These are phyloP conservation scores for Podospora sp. DNA, from an alignment of 495 filamentous ascomycete species.

Conservation along the genomic window DNA sequence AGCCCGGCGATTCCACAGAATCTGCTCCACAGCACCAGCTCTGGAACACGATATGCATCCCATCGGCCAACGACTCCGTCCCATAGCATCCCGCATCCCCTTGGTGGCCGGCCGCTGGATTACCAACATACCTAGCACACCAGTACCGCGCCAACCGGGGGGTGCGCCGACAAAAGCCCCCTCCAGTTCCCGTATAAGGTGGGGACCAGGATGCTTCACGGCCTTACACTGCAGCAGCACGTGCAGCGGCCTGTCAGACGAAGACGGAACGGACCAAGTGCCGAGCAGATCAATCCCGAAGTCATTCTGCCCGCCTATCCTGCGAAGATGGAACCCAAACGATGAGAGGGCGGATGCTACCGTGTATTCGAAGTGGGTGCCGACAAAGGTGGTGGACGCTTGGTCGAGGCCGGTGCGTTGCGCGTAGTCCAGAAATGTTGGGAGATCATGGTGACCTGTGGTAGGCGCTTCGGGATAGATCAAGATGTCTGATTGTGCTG, in stretches of 20 bases:
- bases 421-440: slow-evolving; percentile 74
- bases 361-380: slow-evolving; percentile 74
- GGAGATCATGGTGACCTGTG: slow-evolving; percentile 64
- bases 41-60: slow-evolving; percentile 55
- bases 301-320: slow-evolving; percentile 75
- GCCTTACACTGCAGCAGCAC: slow-evolving; percentile 86
- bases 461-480: slow-evolving; percentile 49
- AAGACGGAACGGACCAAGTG: slow-evolving; percentile 67
- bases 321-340: slow-evolving; percentile 67
- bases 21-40: slow-evolving; percentile 58
- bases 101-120: slow-evolving; percentile 51
- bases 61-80: slow-evolving; percentile 66
- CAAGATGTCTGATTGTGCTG: slow-evolving; percentile 23
- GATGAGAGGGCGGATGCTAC: slow-evolving; percentile 61
- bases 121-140: slow-evolving; percentile 66
- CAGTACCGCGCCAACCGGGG: slow-evolving; percentile 61
- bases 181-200: slow-evolving; percentile 79
- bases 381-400: slow-evolving; percentile 58
- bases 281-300: slow-evolving; percentile 84
- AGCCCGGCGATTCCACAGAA: slow-evolving; percentile 70
- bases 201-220: slow-evolving; percentile 59
- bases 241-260: slow-evolving; percentile 50
- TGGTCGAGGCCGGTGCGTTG: slow-evolving; percentile 54
- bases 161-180: slow-evolving; percentile 75
- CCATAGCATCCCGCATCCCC: slow-evolving; percentile 66